Conservation (phyloP, 2,329 filamentous ascomycete genomes). For the Aspergillus brasiliensis region DNA sequence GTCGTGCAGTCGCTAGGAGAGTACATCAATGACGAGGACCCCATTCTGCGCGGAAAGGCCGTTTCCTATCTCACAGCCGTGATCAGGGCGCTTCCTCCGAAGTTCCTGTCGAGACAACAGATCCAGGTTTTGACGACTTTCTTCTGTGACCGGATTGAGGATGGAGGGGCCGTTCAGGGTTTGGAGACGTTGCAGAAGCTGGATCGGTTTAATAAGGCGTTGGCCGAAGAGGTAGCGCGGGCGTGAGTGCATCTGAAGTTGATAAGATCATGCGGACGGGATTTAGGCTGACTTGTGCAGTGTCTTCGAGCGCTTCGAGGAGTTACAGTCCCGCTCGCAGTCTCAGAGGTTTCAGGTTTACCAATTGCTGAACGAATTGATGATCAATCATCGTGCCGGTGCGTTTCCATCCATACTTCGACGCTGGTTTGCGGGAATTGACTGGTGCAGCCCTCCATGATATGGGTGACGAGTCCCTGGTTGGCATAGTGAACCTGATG, state of each 20-base stretch:
- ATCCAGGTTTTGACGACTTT: conserved; percentile 65
- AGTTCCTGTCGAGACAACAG: conserved; percentile 62
- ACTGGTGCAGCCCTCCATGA: conserved; percentile 51
- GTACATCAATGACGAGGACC: conserved; percentile 68
- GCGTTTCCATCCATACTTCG: conserved; percentile 13
- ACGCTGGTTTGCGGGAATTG: conserved; percentile 10
- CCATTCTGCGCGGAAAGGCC: conserved; percentile 61
- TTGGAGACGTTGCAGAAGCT: conserved; percentile 61
- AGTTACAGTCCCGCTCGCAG: conserved; percentile 63
- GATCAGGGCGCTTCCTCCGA: conserved; percentile 53
- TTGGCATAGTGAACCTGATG: conserved; percentile 65
- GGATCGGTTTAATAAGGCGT: conserved; percentile 61
- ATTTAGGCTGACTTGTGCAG: conserved; percentile 34
- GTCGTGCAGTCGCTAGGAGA: conserved; percentile 66
- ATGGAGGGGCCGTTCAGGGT: conserved; percentile 62
- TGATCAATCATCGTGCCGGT: conserved; percentile 63
- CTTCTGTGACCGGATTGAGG: conserved; percentile 65
- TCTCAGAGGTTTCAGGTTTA: conserved; percentile 67
- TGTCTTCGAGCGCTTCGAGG: conserved; percentile 55
- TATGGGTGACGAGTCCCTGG: conserved; percentile 62
- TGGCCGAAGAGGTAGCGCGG: conserved; percentile 56
- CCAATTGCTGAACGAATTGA: conserved; percentile 61
- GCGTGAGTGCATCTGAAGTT: conserved; percentile 46
- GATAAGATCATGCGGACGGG: neutral
- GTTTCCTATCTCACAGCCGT: conserved; percentile 48